Conservation (phyloP, 148 eudicot genomes). For the Chenopodium formosanum region DNA sequence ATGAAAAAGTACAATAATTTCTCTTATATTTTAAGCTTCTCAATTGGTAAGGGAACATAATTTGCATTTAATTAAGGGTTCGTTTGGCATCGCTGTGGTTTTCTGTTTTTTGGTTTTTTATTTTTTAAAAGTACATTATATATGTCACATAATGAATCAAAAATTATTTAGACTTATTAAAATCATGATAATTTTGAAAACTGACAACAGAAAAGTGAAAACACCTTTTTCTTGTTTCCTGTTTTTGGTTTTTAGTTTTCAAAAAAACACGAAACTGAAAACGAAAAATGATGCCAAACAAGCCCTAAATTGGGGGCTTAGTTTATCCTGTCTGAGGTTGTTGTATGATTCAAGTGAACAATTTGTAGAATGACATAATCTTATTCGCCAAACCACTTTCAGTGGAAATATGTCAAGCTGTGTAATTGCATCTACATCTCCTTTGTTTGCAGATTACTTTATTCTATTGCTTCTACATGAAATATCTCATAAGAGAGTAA, state of each 20-base stretch:
- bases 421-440: not conserved
- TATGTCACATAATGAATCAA: too few relatives aligned
- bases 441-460: not conserved
- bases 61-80: not conserved
- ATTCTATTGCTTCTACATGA: not conserved
- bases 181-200: too few relatives aligned
- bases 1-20: too few relatives aligned
- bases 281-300: too few relatives aligned
- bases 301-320: not conserved
- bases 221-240: too few relatives aligned
- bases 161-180: too few relatives aligned
- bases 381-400: not conserved
- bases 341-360: not conserved
- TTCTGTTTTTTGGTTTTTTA: too few relatives aligned
- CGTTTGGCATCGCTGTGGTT: too few relatives aligned
- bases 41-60: not conserved
- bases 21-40: not conserved
- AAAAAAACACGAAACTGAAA: too few relatives aligned
- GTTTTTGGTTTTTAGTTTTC: too few relatives aligned
- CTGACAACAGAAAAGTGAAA: too few relatives aligned
- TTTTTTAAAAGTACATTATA: too few relatives aligned
- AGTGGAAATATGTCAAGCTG: not conserved
- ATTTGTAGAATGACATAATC: not conserved
- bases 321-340: slow-evolving; percentile 2
- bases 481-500: not conserved